Conservation (phyloP, 345 rosid genomes). For the Citrus mangshanensis region DNA sequence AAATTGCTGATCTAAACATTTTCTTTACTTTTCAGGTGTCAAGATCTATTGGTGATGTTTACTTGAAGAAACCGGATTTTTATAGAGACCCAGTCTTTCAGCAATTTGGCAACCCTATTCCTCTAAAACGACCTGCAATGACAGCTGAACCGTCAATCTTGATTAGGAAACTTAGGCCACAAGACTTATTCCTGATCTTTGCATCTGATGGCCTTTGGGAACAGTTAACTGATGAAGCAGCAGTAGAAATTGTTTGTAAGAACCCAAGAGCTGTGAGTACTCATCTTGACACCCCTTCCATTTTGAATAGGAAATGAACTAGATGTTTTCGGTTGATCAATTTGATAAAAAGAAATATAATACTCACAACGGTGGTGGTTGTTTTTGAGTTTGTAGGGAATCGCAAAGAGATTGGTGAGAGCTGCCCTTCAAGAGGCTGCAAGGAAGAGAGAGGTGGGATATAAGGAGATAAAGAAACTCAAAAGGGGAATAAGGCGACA, state of each 20-base stretch:
- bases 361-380: background rate
- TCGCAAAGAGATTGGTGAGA: conserved; percentile 62
- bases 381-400: conserved; percentile 42
- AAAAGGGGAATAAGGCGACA: conserved; percentile 65
- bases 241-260: conserved; percentile 76
- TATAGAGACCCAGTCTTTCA: conserved; percentile 81
- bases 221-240: conserved; percentile 84
- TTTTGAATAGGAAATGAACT: background rate
- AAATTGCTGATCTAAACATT: conserved; percentile 6
- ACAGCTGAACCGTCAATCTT: conserved; percentile 91
- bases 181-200: conserved; percentile 84
- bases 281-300: background rate
- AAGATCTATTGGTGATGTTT: conserved; percentile 93
- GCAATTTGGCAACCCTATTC: conserved; percentile 68
- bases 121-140: conserved; percentile 75
- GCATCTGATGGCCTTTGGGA: conserved; percentile 99
- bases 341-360: too few species aligned
- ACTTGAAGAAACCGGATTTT: conserved; percentile 86
- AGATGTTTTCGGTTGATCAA: background rate
- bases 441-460: conserved; percentile 68
- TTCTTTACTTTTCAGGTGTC: conserved; percentile 61
- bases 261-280: conserved; percentile 85
- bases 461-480: conserved; percentile 53
- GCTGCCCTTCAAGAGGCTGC: conserved; percentile 75
- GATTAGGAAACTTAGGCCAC: conserved; percentile 62